phyloP scores from a whole-genome alignment of 129 eudicot species.

The Pseudognaphalium luteoalbum region DNA sequence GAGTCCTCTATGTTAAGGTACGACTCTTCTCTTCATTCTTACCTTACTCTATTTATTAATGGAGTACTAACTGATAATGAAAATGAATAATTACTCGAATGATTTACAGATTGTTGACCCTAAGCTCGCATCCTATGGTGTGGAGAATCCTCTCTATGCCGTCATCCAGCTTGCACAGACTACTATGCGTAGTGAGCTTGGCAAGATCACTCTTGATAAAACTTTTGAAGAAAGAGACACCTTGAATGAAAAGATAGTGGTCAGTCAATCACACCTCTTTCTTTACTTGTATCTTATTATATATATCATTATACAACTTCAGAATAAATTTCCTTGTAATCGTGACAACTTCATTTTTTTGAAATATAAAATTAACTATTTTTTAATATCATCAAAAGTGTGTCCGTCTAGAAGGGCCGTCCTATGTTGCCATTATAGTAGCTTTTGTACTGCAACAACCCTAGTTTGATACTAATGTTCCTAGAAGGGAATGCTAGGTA shows the following conservation, averaged over 20 bases:
- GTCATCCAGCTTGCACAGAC: slow-evolving; percentile 95
- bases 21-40: neutral
- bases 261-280: slow-evolving; percentile 32
- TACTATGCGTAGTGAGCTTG: slow-evolving; percentile 97
- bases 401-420: neutral
- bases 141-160: slow-evolving; percentile 78
- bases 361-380: too few species aligned
- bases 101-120: slow-evolving; percentile 70
- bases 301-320: neutral
- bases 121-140: slow-evolving; percentile 81
- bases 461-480: neutral
- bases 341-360: too few species aligned
- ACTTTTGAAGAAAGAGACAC: slow-evolving; percentile 95
- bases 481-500: neutral
- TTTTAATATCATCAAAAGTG: neutral
- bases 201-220: slow-evolving; percentile 88
- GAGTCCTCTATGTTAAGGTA: slow-evolving; percentile 84
- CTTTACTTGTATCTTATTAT: neutral
- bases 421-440: neutral
- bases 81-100: too few species aligned
- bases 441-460: neutral
- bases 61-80: too few species aligned
- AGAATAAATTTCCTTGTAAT: neutral
- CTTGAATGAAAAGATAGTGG: slow-evolving; percentile 83
- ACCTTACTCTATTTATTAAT: neutral